These are phyloP conservation scores for Cruciata laevipes DNA, from an alignment of 257 asterid genomes.

Conservation along the genomic window DNA sequence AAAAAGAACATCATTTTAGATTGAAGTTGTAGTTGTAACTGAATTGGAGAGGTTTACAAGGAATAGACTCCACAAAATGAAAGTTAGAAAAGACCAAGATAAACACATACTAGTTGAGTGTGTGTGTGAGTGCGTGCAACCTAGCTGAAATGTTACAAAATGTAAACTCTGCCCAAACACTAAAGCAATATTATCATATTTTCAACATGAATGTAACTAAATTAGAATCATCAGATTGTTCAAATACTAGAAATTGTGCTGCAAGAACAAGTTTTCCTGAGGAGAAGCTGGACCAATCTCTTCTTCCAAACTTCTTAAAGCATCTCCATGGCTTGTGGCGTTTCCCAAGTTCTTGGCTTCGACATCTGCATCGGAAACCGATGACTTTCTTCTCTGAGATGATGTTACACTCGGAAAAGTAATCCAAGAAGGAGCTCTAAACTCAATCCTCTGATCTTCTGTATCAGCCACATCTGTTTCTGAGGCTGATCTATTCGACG, in stretches of 20 bases:
- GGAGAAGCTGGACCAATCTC: conserved; percentile 96
- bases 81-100: too few species aligned
- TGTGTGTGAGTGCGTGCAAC: too few species aligned
- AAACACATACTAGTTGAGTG: too few species aligned
- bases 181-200: not conserved
- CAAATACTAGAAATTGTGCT: conserved; percentile 59
- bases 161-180: not conserved
- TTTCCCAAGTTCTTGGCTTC: conserved; percentile 48
- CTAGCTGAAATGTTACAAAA: too few species aligned
- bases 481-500: conserved; percentile 60
- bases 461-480: conserved; percentile 65
- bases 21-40: too few species aligned
- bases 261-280: conserved; percentile 73
- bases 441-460: conserved; percentile 68
- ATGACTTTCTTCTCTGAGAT: conserved; percentile 77
- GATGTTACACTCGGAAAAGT: conserved; percentile 92
- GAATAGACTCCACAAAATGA: too few species aligned
- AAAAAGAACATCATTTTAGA: too few species aligned
- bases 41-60: too few species aligned
- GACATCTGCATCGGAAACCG: conserved; percentile 69
- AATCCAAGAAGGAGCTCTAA: conserved; percentile 88
- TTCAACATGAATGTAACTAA: not conserved
- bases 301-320: conserved; percentile 59
- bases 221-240: not conserved
- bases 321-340: conserved; percentile 42